Evolutionary conservation across 495 filamentous ascomycete species (phyloP), one percentile per base, ranked within the genome.

Genomic region (Neurospora sp.): DNA sequence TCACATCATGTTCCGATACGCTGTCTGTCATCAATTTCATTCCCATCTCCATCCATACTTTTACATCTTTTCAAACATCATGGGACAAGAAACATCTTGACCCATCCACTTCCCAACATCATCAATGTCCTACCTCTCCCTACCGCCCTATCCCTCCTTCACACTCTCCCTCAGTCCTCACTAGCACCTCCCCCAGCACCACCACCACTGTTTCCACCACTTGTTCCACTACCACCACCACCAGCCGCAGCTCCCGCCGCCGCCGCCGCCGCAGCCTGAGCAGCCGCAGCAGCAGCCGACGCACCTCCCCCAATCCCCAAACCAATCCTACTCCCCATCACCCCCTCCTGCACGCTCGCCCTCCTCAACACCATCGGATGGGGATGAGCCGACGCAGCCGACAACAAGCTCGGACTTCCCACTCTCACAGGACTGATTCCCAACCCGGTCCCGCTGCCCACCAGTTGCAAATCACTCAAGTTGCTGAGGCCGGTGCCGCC

Each of bases 341-440:
- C 69, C 39, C 68, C 76, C 76, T 83, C 77, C 73, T 84, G 82
- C 40, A 84, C 78, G 69, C 84, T 86, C 39, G 80, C 80, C 70
- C 84, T 78, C 69, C 83, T 81, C 71, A 84, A 79, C 38, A 84
- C 73, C 68, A 77, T 73, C 11, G 12, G 5, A 1, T 61, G 22
- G 22, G 53, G 53, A 5, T 61, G 53, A 31, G 48, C 48, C 22
- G 48, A 14, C 5, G 80, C 79, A 22, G 77, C 78, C n/a, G 79
- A 74, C 69, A 82, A 74, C 42, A 81, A 39, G 44, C 76, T 81
- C 31, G 80, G 81, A 27, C 82, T 82, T 20, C 78, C 77, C 22
- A 77, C 74, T 39, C 81, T 77, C 5, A 31, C 53, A 6, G 79
- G 78, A 38, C 76, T 81, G 9, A 75, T 69, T 72, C 75, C 77